phyloP scores from a whole-genome alignment of 1,284 basidiomycete species.

The Boletus nobilissimus region DNA sequence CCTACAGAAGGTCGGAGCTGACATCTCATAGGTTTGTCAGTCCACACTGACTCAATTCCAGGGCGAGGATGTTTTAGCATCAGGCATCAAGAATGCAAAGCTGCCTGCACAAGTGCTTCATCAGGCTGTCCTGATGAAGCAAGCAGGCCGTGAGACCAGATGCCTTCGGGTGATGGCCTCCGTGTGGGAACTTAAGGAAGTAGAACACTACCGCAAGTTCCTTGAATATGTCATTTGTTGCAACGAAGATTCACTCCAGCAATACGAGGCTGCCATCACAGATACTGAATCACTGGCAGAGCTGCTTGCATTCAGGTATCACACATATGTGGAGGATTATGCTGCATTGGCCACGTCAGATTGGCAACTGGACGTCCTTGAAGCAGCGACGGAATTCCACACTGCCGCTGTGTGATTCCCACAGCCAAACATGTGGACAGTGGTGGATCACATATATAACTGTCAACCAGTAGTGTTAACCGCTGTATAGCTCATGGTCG shows the following conservation, averaged over 20 bases:
- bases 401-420: not conserved
- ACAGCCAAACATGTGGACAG: not conserved
- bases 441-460: not conserved
- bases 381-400: not conserved
- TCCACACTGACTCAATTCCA: not conserved
- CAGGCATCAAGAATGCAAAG: not conserved
- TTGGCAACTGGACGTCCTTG: not conserved
- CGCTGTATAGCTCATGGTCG: not conserved
- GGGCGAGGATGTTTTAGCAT: not conserved
- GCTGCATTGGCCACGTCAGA: not conserved
- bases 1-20: not conserved
- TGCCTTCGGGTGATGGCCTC: not conserved
- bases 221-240: not conserved
- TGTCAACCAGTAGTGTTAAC: not conserved
- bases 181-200: not conserved
- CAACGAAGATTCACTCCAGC: not conserved
- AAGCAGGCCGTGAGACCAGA: not conserved
- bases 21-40: not conserved
- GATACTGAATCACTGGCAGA: not conserved
- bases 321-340: not conserved
- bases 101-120: not conserved
- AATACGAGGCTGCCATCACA: not conserved
- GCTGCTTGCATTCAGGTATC: not conserved
- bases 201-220: not conserved
- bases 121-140: not conserved